phyloP scores from a whole-genome alignment of 2,329 filamentous ascomycete genomes.

The Trichothecium roseum region DNA sequence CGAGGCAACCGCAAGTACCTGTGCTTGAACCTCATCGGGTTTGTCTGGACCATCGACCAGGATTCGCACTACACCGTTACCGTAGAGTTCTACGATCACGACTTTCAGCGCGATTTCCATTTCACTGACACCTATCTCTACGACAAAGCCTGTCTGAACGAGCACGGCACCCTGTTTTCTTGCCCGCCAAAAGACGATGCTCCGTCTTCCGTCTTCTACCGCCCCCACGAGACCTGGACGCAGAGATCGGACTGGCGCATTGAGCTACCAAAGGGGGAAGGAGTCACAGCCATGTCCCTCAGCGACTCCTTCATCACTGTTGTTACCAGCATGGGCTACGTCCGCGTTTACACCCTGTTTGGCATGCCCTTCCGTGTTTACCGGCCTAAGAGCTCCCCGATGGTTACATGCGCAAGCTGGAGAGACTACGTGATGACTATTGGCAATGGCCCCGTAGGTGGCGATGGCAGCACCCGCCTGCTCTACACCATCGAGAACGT shows the following conservation, averaged over 20 bases:
- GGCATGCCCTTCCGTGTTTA: conserved; percentile 84
- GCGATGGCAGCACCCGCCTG: conserved; percentile 67
- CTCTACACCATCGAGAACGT: conserved; percentile 92
- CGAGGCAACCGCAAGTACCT: conserved; percentile 87
- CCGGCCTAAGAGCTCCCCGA: conserved; percentile 79
- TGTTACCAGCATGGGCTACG: conserved; percentile 77
- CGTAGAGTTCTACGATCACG: conserved; percentile 94
- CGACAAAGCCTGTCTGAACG: conserved; percentile 87
- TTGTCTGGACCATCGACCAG: conserved; percentile 95
- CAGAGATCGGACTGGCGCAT: conserved; percentile 84
- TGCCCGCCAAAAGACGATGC: conserved; percentile 57
- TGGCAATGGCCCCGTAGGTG: conserved; percentile 78
- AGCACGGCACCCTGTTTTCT: conserved; percentile 77
- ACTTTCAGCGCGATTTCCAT: conserved; percentile 87
- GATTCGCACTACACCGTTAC: conserved; percentile 89
- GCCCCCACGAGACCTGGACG: conserved; percentile 96
- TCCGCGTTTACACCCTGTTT: conserved; percentile 86
- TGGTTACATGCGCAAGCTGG: conserved; percentile 90
- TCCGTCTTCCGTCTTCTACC: conserved; percentile 83
- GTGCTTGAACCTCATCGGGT: conserved; percentile 85
- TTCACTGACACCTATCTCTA: conserved; percentile 95
- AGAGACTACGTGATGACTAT: conserved; percentile 93
- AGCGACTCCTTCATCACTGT: conserved; percentile 87
- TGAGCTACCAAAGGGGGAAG: conserved; percentile 76
- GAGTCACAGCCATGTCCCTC: conserved; percentile 77